Evolutionary conservation across 495 filamentous ascomycete genomes (phyloP).

Genomic region (Talaromyces ruber): DNA sequence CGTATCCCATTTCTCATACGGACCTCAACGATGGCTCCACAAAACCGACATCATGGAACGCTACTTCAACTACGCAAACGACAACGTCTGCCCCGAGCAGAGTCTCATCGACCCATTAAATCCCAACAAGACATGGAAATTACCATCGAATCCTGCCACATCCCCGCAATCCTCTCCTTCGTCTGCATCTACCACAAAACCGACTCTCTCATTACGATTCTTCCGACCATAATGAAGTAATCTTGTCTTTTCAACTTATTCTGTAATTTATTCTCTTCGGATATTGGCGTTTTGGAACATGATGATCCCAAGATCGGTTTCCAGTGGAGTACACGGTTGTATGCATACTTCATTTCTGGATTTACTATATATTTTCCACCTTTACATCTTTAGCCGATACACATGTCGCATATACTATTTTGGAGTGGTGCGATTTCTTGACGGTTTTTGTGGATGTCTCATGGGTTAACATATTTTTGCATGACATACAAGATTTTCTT

Average conservation of each 20-base stretch:
- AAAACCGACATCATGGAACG: conserved; percentile 8
- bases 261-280: neutral
- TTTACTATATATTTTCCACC: neutral
- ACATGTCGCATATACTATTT: neutral
- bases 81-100: conserved; percentile 3
- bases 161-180: neutral
- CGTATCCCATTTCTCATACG: conserved; percentile 6
- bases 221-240: neutral
- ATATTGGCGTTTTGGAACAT: neutral
- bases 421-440: neutral
- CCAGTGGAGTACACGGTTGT: neutral
- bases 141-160: neutral
- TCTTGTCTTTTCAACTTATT: neutral
- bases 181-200: neutral
- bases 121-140: neutral
- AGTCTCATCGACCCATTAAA: conserved; percentile 2
- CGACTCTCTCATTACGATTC: neutral
- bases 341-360: neutral
- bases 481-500: neutral
- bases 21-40: conserved; percentile 1
- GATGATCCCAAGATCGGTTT: neutral
- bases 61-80: conserved; percentile 8
- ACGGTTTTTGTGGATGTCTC: neutral
- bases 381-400: neutral
- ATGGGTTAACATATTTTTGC: neutral